A percentile compares a stretch with the other conserved stretches of the same genome.
These are phyloP conservation scores for Lineolata rhizophorae DNA, from an alignment of 495 filamentous ascomycete genomes.

Conservation along the genomic window DNA sequence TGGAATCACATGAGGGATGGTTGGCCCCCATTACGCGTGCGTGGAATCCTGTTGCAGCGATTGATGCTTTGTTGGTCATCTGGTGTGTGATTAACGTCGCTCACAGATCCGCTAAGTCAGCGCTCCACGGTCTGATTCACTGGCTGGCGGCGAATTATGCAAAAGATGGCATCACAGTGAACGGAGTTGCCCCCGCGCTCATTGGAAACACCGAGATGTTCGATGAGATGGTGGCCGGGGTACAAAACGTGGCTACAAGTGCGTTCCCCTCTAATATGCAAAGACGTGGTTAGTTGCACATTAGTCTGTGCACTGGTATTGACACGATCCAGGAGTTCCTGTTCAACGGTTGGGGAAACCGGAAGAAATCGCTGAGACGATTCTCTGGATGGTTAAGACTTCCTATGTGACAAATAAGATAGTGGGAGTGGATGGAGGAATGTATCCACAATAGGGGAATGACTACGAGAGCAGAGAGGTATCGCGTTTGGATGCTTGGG, in stretches of 20 bases:
- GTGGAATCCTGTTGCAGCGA: slow-evolving; percentile 1
- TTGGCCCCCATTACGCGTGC: slow-evolving; percentile 21
- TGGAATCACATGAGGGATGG: slow-evolving; percentile 15
- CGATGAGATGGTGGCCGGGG: slow-evolving; percentile 8
- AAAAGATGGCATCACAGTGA: slow-evolving; percentile 16
- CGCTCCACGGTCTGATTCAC: slow-evolving; percentile 16
- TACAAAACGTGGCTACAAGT: no score
- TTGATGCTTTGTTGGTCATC: not conserved
- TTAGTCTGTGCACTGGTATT: no score
- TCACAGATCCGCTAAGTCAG: slow-evolving; percentile 8
- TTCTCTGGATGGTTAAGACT: slow-evolving; percentile 17
- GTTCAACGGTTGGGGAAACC: slow-evolving; percentile 13
- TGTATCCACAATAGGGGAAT: slow-evolving; percentile 13
- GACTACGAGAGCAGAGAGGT: no score
- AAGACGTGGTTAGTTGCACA: no score
- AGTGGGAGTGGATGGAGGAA: slow-evolving; percentile 15
- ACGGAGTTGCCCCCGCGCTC: slow-evolving; percentile 17
- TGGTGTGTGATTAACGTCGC: not conserved
- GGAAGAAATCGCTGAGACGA: slow-evolving; percentile 16
- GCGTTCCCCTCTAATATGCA: no score
- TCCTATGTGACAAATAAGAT: slow-evolving; percentile 17
- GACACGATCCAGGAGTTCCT: slow-evolving; percentile 16
- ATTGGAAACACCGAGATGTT: slow-evolving; percentile 16
- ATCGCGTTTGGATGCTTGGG: no score
- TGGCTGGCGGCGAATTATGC: slow-evolving; percentile 14